Base-by-base conservation (phyloP, 2,329 filamentous ascomycete genomes). In the Claviceps pusilla region DNA sequence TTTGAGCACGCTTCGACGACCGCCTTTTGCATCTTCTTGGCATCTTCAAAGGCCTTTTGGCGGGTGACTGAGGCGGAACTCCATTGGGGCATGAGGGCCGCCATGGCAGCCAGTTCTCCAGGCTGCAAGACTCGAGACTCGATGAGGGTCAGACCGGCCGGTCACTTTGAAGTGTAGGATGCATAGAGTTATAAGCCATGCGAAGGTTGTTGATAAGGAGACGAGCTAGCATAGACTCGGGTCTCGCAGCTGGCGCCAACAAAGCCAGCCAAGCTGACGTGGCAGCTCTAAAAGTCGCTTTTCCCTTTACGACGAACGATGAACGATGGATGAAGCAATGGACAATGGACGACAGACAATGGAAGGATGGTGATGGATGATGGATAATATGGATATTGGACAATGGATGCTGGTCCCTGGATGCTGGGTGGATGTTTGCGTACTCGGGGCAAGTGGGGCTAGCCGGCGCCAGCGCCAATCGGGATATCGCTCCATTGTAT, bases 41-140 rank as follows among this genome's bases (percentile, higher is more conserved):
- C 84, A 75, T 87, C 84, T 64, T 86, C 78, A 37, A 83, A 69
- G 52, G 82, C 81, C 63, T 80, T 80, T 59, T 75, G 72, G 63
- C 78, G 80, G 56, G 74, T 77, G 60, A 66, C 69, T 51, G 73
- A 71, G 53, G 69, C 62, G 52, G 73, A 70, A 51, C 70, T 67
- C 56, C 68, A 70, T 58, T 69, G 66, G 24, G 73, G 66, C 54
- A 72, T 68, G 39, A 75, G 69, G 41, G 71, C 69, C 53, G 69
- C 64, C 71, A 73, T 73, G 54, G 37, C 59, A 61, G n/a, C 52
- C 35, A 24, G 41, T 14, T 24, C 2, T 24, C 3, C 28, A 47
- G n/a, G 24, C 31, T 29, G 45, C 2, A 31, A 31, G 24, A 47
- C 28, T 47, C 45, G 45, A 31, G 45, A 47, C 24, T 31, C 24